Evolutionary conservation across 192 early-diverging fungal species (phyloP), one percentile per base, ranked within the genome.

Genomic region (Dissophora ornata): DNA sequence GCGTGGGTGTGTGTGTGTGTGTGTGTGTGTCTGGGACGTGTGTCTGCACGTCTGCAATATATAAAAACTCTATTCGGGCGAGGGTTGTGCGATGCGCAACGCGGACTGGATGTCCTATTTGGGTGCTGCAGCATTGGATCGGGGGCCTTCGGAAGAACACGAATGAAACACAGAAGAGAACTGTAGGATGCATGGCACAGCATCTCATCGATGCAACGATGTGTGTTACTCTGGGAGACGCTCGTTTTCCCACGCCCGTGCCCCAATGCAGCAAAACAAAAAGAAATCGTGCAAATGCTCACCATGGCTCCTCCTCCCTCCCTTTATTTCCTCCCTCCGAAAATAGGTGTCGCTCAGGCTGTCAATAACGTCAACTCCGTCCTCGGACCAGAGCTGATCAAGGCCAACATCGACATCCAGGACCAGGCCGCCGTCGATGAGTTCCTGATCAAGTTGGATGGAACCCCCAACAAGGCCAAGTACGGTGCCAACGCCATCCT

Each of bases 401-500:
- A 87, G 57, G 90, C 94, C 68, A 88, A 90, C 69, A 71, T 99
- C 56, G 86, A 93, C 58, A 91, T 97, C 36, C 87, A 88, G 70
- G 83, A 98, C 80, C 97, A 99, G 85, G 84, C 81, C 36, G 90
- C 88, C 13, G 85, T 97, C 69, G 97, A 99, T 84, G 83, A 94
- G 53, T 95, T 98, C 77, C 80, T 99, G 73, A 81, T 97, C 63
- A 78, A 94, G 36, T 87, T 99, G 49, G 97, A 99, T 80, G 96
- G 96, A 62, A 98, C 96, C 24, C 73, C 85, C 60, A 99, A 99
- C 93, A 99, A 99, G 90, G 84, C 85, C 80, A 93, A 95, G 84
- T 88, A 96, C 56, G 97, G 97, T 67, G 97, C 97, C 68, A 99
- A 99, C 86, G 96, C 97, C 71, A 95, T 99, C 67, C 90, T 99